Percentiles rank a stretch among this genome's conserved stretches.
phyloP scores from a whole-genome alignment of 441 rosid species.

The Macaranga tanarius region DNA sequence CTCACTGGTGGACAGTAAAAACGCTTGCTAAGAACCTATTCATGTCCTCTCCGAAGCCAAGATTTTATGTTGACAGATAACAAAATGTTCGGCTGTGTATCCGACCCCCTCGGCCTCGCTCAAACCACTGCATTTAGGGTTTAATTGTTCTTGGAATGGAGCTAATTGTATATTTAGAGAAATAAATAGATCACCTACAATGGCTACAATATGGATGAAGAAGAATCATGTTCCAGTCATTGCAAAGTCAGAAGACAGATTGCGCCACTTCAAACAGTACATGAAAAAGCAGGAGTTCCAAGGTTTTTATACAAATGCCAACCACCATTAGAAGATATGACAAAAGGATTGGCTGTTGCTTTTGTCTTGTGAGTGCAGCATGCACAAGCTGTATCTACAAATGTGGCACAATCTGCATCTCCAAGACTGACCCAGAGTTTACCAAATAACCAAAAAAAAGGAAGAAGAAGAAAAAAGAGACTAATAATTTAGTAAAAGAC shows the following conservation, averaged over 20 bases:
- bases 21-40: too few relatives aligned
- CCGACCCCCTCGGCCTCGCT: too few relatives aligned
- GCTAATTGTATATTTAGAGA: background rate
- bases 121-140: too few relatives aligned
- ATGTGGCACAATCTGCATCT: conserved; percentile 4
- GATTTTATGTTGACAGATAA: too few relatives aligned
- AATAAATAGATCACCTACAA: background rate
- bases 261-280: background rate
- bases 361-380: background rate
- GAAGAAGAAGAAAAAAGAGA: too few relatives aligned
- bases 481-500: background rate
- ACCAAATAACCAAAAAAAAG: too few relatives aligned
- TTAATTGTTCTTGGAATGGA: too few relatives aligned
- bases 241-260: background rate
- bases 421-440: background rate
- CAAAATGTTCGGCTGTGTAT: too few relatives aligned
- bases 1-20: too few relatives aligned
- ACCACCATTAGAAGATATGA: background rate
- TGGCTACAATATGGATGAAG: background rate
- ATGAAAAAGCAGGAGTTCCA: background rate
- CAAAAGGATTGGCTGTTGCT: conserved; percentile 8
- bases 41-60: too few relatives aligned
- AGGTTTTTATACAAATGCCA: conserved; percentile 1
- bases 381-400: conserved; percentile 2
- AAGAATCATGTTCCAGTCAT: background rate